Percentiles rank a stretch among this genome's conserved stretches.
Conservation (phyloP, 306 rosid species). For the Begonia fuchsioides region DNA sequence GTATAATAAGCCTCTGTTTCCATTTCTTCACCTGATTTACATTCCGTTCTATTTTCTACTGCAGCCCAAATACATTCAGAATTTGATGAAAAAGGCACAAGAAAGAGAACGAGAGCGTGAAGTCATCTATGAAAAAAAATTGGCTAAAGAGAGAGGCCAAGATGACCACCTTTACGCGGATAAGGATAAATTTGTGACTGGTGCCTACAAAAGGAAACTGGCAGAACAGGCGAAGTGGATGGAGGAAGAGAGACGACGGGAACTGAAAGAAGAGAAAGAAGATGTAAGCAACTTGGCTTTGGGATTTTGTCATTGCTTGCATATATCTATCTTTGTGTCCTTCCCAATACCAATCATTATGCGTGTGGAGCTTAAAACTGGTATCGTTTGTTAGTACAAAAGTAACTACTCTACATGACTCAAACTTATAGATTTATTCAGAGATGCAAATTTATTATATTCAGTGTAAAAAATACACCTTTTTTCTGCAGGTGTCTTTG, state of each 20-base stretch:
- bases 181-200: slow-evolving; percentile 72
- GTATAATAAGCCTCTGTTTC: no score
- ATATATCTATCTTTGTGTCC: no score
- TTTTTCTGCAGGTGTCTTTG: no score
- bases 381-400: no score
- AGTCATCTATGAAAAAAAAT: slow-evolving; percentile 65
- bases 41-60: slow-evolving; percentile 7
- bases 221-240: slow-evolving; percentile 60
- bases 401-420: no score
- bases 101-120: slow-evolving; percentile 54
- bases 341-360: no score
- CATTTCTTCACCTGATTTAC: neutral
- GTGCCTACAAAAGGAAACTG: slow-evolving; percentile 78
- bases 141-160: slow-evolving; percentile 73
- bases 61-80: slow-evolving; percentile 69
- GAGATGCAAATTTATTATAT: no score
- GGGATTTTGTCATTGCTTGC: neutral
- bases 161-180: slow-evolving; percentile 72
- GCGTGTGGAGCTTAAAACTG: no score
- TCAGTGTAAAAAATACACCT: no score
- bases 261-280: slow-evolving; percentile 65
- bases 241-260: slow-evolving; percentile 63
- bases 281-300: slow-evolving; percentile 39
- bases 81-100: slow-evolving; percentile 45
- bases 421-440: no score